These are phyloP conservation scores for Xylaria intraflava DNA, from an alignment of 495 filamentous ascomycete genomes.

Conservation along the genomic window DNA sequence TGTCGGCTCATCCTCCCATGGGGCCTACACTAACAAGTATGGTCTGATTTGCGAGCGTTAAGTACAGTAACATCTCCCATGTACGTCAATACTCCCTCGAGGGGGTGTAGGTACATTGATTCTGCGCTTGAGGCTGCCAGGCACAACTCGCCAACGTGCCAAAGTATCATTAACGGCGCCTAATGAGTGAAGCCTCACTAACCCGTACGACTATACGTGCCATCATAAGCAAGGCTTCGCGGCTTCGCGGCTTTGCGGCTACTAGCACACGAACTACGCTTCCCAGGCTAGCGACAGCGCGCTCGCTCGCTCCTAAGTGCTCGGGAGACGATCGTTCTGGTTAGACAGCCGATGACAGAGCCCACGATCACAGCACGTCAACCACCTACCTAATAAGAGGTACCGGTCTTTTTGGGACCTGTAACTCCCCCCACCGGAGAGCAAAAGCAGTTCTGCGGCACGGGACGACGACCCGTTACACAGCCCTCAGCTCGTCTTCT, in stretches of 20 bases:
- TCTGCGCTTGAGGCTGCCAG: constrained; percentile 11
- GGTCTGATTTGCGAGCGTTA: constrained; percentile 28
- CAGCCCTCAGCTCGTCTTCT: background rate
- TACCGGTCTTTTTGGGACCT: no score
- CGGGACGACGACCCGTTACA: constrained; percentile 2
- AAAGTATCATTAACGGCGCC: constrained; percentile 14
- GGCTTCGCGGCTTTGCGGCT: background rate
- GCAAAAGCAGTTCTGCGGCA: background rate
- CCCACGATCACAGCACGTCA: background rate
- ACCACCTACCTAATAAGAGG: no score
- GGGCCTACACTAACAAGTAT: constrained; percentile 23
- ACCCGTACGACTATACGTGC: constrained; percentile 5
- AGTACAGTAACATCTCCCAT: no score
- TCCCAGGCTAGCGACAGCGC: no score
- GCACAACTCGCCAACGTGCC: constrained; percentile 14
- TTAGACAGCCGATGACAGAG: no score
- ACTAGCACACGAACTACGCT: no score
- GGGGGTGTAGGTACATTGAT: background rate
- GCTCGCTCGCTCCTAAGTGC: background rate
- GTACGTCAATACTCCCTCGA: no score
- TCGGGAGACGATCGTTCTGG: background rate
- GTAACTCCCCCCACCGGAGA: no score
- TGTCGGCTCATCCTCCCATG: constrained; percentile 28
- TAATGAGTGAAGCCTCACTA: constrained; percentile 12
- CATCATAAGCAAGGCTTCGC: constrained; percentile 11